Evolutionary conservation across 176 grass and related monocot species (phyloP), one percentile per base, ranked within the genome.

Genomic region (Ensete glaucum): DNA sequence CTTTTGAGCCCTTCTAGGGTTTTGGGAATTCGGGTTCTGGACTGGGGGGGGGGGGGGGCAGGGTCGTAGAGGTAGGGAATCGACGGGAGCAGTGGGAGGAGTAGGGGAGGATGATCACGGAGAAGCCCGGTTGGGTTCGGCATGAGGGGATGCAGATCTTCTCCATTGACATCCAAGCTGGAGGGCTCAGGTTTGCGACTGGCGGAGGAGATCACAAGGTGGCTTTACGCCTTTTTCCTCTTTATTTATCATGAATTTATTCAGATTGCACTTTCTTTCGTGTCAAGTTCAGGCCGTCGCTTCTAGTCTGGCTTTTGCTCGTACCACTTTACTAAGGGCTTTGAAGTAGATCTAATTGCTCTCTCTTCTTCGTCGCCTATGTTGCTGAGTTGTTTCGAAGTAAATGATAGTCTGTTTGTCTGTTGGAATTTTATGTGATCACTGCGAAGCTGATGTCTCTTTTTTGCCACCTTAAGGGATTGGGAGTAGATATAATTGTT

Each of bases 201-300:
- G 95, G 95, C 50, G 95, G 95, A 50, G 90, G 95, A 62, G 95
- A 99, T 87, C 95, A 99, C 74, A 97, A 97, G 90, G 93, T 87
- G 6, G 80, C 67, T 64, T 55, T 3, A 6, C 6, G 20, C 64
- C 1, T n/a, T 66, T 54, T 51, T 75, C 64, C 43, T 53, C 76
- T 13, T 25, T 29, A 1, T 17, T 23, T 56, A 22, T 20, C 13
- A 6, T 43, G 34, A 43, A 43, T 43, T 43, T 6, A 43, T 4
- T 6, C 34, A 43, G 34, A 43, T 43, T 43, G 34, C 34, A 43
- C 3, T 43, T 43, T 43, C 0, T 43, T 43, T 43, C 34, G 34
- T 43, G 34, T 43, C 34, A 6, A 43, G 34, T 43, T 43, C 34
- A 43, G 6, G 34, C 5, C 3, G 4, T 43, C 34, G 34, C 34